A percentile compares a stretch with the other conserved stretches of the same genome.
Conservation (phyloP, 306 rosid genomes). For the Vicia villosa region DNA sequence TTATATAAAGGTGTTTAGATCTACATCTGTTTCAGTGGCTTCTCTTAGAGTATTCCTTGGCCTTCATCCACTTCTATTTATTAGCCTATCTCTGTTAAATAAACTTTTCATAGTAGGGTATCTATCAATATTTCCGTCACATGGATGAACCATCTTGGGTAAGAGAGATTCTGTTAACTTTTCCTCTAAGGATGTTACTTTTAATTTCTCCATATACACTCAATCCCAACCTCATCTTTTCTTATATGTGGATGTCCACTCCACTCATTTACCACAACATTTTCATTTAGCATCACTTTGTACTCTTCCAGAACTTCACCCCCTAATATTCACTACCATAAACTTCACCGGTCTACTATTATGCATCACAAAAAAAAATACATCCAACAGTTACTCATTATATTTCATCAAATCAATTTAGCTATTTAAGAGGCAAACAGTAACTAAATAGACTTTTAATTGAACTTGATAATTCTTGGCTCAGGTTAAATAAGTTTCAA, state of each 20-base stretch:
- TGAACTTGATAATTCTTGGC: conserved; percentile 17
- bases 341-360: conserved; percentile 1
- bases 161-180: conserved; percentile 1
- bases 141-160: conserved; percentile 1
- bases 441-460: neutral
- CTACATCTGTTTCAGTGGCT: conserved; percentile 13
- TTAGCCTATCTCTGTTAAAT: conserved; percentile 9
- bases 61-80: conserved; percentile 25
- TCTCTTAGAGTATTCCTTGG: neutral
- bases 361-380: conserved; percentile 14
- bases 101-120: conserved; percentile 8
- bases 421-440: conserved; percentile 30
- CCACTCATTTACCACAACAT: conserved; percentile 1
- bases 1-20: conserved; percentile 16
- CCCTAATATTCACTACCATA: conserved; percentile 2
- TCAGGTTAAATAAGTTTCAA: conserved; percentile 33
- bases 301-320: conserved; percentile 11
- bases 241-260: neutral
- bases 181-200: conserved; percentile 2
- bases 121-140: neutral
- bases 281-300: conserved; percentile 17
- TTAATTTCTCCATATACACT: neutral
- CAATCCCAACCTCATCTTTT: neutral
- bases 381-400: conserved; percentile 12
- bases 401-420: conserved; percentile 14